These are phyloP conservation scores for Collybia sordida DNA, from an alignment of 768 basidiomycete species.

Conservation along the genomic window DNA sequence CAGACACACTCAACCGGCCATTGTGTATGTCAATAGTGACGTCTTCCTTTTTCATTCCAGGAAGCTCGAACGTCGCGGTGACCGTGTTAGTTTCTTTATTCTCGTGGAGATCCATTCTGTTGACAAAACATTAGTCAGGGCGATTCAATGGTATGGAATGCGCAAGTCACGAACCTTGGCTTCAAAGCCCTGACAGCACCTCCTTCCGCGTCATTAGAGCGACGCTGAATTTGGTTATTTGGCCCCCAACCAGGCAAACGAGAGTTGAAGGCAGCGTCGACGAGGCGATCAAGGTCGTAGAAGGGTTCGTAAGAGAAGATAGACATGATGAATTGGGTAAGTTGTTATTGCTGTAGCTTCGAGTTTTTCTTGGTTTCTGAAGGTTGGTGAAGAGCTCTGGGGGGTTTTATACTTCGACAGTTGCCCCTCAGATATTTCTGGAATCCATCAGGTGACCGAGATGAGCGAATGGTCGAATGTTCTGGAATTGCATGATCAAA, in stretches of 20 bases:
- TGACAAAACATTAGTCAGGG: neutral
- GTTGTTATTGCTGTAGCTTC: no score
- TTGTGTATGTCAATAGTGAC: conserved; percentile 44
- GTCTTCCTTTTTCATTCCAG: conserved; percentile 47
- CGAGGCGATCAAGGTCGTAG: conserved; percentile 41
- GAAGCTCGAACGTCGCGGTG: conserved; percentile 53
- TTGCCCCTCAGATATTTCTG: no score
- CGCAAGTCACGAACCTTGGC: conserved; percentile 9
- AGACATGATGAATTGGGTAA: conserved; percentile 1
- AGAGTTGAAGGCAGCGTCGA: conserved; percentile 36
- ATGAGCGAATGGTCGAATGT: no score
- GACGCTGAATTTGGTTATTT: no score
- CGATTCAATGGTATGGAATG: neutral
- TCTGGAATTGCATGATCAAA: no score
- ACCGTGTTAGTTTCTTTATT: conserved; percentile 35
- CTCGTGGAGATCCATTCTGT: conserved; percentile 46
- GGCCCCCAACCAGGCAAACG: conserved; percentile 4
- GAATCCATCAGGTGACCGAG: no score
- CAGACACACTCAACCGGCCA: conserved; percentile 43
- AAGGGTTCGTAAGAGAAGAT: conserved; percentile 40
- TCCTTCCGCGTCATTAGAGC: no score
- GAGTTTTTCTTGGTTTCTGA: no score
- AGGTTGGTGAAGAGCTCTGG: no score
- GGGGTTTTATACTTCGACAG: no score
- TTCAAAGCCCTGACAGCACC: conserved; percentile 6